Evolutionary conservation across 75 land plant genomes (phyloP).

Genomic region (Pinus taeda): DNA sequence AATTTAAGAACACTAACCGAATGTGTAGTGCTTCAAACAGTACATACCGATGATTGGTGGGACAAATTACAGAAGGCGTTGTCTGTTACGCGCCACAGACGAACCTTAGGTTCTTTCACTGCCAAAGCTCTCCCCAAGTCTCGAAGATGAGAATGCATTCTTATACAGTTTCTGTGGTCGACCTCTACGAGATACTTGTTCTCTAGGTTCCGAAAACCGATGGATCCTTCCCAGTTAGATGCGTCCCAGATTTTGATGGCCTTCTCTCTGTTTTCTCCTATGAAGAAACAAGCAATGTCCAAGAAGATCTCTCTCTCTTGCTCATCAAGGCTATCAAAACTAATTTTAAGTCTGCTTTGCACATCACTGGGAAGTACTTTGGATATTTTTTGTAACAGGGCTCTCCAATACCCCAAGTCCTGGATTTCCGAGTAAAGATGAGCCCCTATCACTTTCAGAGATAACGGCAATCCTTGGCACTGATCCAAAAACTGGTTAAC

Average conservation of each 20-base stretch:
- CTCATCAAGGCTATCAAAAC: neutral
- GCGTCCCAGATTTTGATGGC: neutral
- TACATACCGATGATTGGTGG: no score
- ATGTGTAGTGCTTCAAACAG: no score
- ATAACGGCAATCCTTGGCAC: neutral
- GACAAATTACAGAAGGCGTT: no score
- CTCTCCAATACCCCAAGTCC: neutral
- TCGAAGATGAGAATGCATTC: neutral
- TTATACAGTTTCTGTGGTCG: neutral
- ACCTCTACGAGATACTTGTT: neutral
- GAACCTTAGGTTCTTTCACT: no score
- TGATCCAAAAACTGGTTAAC: neutral
- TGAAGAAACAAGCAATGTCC: slow-evolving; percentile 5
- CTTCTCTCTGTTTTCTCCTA: neutral
- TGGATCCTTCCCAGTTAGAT: neutral
- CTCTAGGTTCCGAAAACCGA: neutral
- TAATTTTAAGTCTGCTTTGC: neutral
- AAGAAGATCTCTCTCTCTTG: neutral
- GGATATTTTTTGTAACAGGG: neutral
- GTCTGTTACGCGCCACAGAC: no score
- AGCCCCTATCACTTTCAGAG: neutral
- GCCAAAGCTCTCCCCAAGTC: neutral
- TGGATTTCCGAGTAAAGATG: neutral
- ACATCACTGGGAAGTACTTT: neutral
- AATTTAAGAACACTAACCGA: no score